phyloP scores from a whole-genome alignment of 805 yeast genomes.

The Wickerhamomyces ciferrii region DNA sequence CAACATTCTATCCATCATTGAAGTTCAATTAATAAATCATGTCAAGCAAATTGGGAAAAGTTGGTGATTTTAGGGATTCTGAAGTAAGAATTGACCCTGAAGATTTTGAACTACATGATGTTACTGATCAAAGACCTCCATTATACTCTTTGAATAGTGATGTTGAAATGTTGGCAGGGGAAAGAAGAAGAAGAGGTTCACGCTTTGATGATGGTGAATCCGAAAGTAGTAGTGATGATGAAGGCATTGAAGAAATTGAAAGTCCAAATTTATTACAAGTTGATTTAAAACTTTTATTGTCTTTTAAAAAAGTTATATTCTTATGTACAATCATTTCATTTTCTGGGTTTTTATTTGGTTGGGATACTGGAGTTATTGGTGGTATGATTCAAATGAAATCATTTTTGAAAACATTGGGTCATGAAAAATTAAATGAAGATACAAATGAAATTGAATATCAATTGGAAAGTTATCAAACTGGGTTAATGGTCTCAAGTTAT shows the following conservation, averaged over 20 bases:
- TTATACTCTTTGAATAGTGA: neutral
- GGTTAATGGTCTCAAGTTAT: conserved; percentile 49
- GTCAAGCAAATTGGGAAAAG: neutral
- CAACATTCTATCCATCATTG: no score
- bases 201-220: neutral
- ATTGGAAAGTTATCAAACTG: conserved; percentile 29
- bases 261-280: neutral
- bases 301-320: neutral
- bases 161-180: neutral
- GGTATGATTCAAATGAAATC: conserved; percentile 62
- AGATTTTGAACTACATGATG: neutral
- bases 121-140: neutral
- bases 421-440: conserved; percentile 9
- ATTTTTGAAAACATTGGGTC: conserved; percentile 47
- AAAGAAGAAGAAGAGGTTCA: neutral
- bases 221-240: neutral
- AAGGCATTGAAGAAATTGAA: neutral
- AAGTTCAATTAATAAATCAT: no score
- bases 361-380: conserved; percentile 75
- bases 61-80: neutral
- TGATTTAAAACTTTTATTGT: neutral
- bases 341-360: conserved; percentile 62
- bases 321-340: neutral
- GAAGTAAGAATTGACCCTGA: neutral
- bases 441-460: conserved; percentile 25